phyloP scores from a whole-genome alignment of 345 rosid species.

The Raphanus sativus region DNA sequence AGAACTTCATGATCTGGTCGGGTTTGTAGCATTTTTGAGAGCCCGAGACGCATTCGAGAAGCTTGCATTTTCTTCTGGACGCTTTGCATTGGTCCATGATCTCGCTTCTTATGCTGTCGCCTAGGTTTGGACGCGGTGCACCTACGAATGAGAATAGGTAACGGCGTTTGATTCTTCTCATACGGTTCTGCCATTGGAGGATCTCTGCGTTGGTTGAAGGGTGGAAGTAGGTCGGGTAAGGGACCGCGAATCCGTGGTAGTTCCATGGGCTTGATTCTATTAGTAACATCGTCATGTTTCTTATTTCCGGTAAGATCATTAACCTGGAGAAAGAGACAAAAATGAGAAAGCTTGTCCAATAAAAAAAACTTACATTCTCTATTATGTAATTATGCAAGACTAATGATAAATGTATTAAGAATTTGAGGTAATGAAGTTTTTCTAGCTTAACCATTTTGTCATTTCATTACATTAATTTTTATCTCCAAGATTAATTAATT shows the following conservation, averaged over 20 bases:
- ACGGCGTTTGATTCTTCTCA: slow-evolving; percentile 50
- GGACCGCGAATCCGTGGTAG: slow-evolving; percentile 69
- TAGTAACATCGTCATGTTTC: slow-evolving; percentile 66
- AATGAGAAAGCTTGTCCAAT: too few relatives aligned
- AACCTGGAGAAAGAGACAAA: slow-evolving; percentile 37
- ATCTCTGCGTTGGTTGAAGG: slow-evolving; percentile 57
- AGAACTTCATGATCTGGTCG: slow-evolving; percentile 49
- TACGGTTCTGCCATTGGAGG: slow-evolving; percentile 59
- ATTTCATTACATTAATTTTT: neutral
- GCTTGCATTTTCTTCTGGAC: slow-evolving; percentile 56
- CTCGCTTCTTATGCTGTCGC: slow-evolving; percentile 54
- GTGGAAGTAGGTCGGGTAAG: slow-evolving; percentile 81
- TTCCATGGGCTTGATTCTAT: slow-evolving; percentile 83
- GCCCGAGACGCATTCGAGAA: slow-evolving; percentile 47
- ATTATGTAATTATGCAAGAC: neutral
- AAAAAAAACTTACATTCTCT: too few relatives aligned
- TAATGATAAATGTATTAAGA: neutral
- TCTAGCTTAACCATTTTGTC: neutral
- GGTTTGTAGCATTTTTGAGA: slow-evolving; percentile 54
- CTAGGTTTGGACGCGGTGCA: slow-evolving; percentile 53
- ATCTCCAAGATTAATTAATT: neutral
- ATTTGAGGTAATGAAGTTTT: neutral
- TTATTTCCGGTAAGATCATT: slow-evolving; percentile 62
- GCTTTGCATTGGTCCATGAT: slow-evolving; percentile 65
- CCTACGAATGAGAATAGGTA: slow-evolving; percentile 68